A percentile compares a stretch with the other conserved stretches of the same genome.
phyloP scores from a whole-genome alignment of 805 yeast species.

The Candida khao-thaluensis region DNA sequence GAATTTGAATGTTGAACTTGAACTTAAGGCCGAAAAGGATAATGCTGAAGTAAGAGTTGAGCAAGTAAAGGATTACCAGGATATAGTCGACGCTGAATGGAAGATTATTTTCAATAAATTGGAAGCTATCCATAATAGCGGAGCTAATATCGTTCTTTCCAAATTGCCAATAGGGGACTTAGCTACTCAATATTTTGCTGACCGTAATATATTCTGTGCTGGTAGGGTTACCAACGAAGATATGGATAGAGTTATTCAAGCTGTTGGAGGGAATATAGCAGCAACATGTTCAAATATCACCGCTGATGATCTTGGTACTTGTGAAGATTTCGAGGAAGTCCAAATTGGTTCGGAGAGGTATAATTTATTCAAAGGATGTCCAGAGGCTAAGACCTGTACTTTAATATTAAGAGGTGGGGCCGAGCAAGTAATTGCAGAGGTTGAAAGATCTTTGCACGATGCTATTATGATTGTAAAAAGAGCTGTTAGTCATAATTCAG shows the following conservation, averaged over 20 bases:
- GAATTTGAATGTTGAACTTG: constrained; percentile 87
- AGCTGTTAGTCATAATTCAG: constrained; percentile 78
- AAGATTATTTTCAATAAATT: constrained; percentile 84
- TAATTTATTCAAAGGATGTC: constrained; percentile 90
- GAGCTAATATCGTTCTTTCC: constrained; percentile 90
- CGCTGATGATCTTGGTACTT: constrained; percentile 75
- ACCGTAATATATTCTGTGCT: constrained; percentile 93
- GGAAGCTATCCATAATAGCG: constrained; percentile 75
- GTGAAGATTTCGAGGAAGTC: constrained; percentile 82
- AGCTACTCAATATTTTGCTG: constrained; percentile 99
- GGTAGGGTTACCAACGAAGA: constrained; percentile 90
- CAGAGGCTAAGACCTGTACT: constrained; percentile 90
- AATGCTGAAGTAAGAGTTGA: constrained; percentile 97
- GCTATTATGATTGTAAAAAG: constrained; percentile 98
- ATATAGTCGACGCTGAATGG: constrained; percentile 99
- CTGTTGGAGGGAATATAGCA: constrained; percentile 91
- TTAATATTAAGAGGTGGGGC: constrained; percentile 95
- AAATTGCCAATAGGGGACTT: constrained; percentile 96
- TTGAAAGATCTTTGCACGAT: constrained; percentile 91
- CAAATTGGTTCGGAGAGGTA: constrained; percentile 97
- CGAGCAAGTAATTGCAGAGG: constrained; percentile 96
- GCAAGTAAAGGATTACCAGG: constrained; percentile 91
- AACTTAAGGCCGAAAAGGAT: constrained; percentile 96
- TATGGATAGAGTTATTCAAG: constrained; percentile 86
- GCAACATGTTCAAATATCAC: constrained; percentile 68